phyloP scores from a whole-genome alignment of 1,284 basidiomycete genomes.

The Microbotryum lychnidis-dioicae region DNA sequence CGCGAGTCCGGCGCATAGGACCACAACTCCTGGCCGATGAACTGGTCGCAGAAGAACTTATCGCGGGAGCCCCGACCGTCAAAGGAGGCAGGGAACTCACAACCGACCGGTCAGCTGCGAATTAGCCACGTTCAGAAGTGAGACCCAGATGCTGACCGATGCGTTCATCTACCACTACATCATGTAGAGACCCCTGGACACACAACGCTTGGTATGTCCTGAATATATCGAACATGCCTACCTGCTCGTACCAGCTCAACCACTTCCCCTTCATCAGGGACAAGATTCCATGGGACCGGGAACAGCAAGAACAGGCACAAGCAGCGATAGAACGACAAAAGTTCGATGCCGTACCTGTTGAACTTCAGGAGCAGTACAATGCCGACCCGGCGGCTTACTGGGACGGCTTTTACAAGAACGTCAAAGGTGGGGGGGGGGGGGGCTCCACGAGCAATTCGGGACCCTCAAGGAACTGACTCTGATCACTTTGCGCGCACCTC shows the following conservation, averaged over 20 bases:
- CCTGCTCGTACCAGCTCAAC: not conserved
- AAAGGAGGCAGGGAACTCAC: conserved; percentile 31
- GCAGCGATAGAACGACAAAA: conserved; percentile 29
- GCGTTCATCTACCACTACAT: no score
- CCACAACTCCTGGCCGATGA: conserved; percentile 21
- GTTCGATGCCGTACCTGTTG: conserved; percentile 22
- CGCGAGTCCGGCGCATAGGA: conserved; percentile 3
- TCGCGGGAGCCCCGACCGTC: conserved; percentile 26
- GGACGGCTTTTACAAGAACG: conserved; percentile 83
- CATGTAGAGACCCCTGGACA: conserved; percentile 29
- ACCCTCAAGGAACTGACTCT: no score
- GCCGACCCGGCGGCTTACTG: conserved; percentile 65
- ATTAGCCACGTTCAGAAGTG: no score
- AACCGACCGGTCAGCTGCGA: conserved; percentile 7
- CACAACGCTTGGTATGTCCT: conserved; percentile 35
- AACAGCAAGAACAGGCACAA: conserved; percentile 27
- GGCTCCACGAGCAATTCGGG: no score
- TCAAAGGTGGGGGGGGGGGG: conserved; percentile 46
- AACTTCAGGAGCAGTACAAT: conserved; percentile 52
- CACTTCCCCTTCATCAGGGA: conserved; percentile 20
- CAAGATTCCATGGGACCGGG: conserved; percentile 33
- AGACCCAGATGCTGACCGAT: no score
- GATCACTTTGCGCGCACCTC: no score
- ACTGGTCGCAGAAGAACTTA: conserved; percentile 14
- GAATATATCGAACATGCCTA: not conserved